A percentile compares a stretch with the other conserved stretches of the same genome.
Evolutionary conservation across 2,329 filamentous ascomycete genomes (phyloP).

Genomic region (Beauveria medogensis): DNA sequence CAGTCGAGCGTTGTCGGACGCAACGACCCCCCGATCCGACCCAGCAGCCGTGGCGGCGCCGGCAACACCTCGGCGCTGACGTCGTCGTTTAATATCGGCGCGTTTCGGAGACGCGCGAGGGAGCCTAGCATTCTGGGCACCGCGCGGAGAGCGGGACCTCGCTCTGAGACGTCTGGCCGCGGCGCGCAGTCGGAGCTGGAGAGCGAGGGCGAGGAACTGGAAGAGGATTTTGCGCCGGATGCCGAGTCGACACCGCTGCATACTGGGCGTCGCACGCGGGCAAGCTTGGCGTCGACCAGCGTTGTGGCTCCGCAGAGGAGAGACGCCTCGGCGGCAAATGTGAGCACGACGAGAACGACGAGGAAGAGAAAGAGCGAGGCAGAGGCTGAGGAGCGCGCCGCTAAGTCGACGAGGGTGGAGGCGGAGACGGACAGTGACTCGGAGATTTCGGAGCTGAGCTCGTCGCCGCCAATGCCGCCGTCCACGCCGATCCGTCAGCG

Average conservation of each 20-base stretch:
- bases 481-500: slow-evolving; percentile 20
- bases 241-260: slow-evolving; percentile 61
- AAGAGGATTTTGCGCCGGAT: slow-evolving; percentile 45
- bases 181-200: slow-evolving; percentile 34
- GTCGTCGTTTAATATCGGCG: slow-evolving; percentile 46
- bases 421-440: slow-evolving; percentile 26
- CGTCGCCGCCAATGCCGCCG: slow-evolving; percentile 28
- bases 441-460: slow-evolving; percentile 29
- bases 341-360: slow-evolving; percentile 30
- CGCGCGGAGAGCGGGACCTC: slow-evolving; percentile 25
- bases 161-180: slow-evolving; percentile 24
- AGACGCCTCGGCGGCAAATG: slow-evolving; percentile 17
- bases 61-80: slow-evolving; percentile 38
- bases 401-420: background rate
- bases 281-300: slow-evolving; percentile 16
- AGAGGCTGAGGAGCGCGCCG: slow-evolving; percentile 12
- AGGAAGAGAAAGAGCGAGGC: slow-evolving; percentile 49
- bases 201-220: slow-evolving; percentile 27
- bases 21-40: slow-evolving; percentile 43
- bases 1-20: slow-evolving; percentile 44
- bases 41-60: slow-evolving; percentile 39
- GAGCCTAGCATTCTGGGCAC: slow-evolving; percentile 56
- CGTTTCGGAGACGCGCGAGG: slow-evolving; percentile 48
- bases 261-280: slow-evolving; percentile 31
- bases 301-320: slow-evolving; percentile 8